Conservation (phyloP, 148 eudicot genomes). For the Fagopyrum esculentum region DNA sequence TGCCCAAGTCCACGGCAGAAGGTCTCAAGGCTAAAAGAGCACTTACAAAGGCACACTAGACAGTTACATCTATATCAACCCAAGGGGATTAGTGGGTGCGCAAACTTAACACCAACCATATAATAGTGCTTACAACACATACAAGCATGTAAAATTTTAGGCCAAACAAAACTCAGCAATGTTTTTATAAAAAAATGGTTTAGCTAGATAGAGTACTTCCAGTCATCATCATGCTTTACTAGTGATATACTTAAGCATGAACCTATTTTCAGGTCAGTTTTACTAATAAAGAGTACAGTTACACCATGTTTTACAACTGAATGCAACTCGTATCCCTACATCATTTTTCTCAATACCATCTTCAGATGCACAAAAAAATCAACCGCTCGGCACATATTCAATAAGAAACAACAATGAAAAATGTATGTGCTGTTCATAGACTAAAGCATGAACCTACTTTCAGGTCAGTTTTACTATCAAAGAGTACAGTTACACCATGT, state of each 20-base stretch:
- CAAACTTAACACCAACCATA: too few species aligned
- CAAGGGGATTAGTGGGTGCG: too few species aligned
- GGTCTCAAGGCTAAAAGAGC: too few species aligned
- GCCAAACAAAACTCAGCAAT: neutral
- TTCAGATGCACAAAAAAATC: neutral
- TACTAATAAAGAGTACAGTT: neutral
- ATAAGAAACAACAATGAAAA: neutral
- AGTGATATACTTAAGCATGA: neutral
- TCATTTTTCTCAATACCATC: neutral
- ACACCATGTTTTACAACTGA: neutral
- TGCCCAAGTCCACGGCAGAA: too few species aligned
- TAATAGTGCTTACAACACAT: too few species aligned
- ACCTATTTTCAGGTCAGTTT: neutral
- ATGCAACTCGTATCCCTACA: neutral
- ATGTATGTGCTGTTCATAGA: neutral
- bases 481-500: neutral
- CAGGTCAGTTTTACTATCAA: neutral
- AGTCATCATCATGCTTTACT: neutral
- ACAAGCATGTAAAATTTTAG: too few species aligned
- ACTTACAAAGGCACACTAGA: too few species aligned
- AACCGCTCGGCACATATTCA: neutral
- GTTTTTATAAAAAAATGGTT: neutral
- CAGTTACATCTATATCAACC: too few species aligned
- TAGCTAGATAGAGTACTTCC: neutral
- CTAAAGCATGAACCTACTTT: neutral